phyloP scores from a whole-genome alignment of 805 yeast genomes.

The Barnettozyma botsteinii region DNA sequence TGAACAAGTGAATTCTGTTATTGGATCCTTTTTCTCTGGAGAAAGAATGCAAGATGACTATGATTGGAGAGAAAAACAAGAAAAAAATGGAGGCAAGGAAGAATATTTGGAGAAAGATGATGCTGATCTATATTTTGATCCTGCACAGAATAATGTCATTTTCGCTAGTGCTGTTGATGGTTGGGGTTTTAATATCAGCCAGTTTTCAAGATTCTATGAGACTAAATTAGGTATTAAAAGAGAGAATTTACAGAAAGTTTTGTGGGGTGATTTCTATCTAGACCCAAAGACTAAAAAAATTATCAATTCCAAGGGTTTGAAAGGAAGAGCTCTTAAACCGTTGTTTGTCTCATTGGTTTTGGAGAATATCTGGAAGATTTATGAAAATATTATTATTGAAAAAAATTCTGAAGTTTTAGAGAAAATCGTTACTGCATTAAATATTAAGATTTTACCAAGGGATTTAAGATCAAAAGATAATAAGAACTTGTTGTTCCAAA shows the following conservation, averaged over 20 bases:
- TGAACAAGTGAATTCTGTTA: conserved; percentile 91
- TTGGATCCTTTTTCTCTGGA: conserved; percentile 90
- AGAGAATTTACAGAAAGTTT: conserved; percentile 69
- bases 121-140: conserved; percentile 78
- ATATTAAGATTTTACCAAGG: conserved; percentile 62
- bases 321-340: conserved; percentile 63
- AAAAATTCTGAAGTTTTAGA: conserved; percentile 66
- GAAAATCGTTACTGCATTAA: conserved; percentile 67
- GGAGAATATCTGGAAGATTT: conserved; percentile 90
- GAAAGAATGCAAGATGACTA: conserved; percentile 87
- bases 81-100: conserved; percentile 34
- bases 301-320: conserved; percentile 56
- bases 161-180: conserved; percentile 93
- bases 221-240: conserved; percentile 80
- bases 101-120: conserved; percentile 74
- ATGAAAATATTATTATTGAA: conserved; percentile 60
- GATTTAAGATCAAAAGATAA: conserved; percentile 78
- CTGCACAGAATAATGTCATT: conserved; percentile 81
- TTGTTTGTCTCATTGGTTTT: conserved; percentile 81
- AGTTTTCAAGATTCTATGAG: conserved; percentile 82
- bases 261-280: conserved; percentile 92
- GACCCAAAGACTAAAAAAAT: conserved; percentile 89
- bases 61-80: conserved; percentile 63
- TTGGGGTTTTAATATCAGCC: conserved; percentile 93
- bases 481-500: conserved; percentile 50